phyloP scores from a whole-genome alignment of 73 alveolate genomes.

The Blepharisma stoltei region DNA sequence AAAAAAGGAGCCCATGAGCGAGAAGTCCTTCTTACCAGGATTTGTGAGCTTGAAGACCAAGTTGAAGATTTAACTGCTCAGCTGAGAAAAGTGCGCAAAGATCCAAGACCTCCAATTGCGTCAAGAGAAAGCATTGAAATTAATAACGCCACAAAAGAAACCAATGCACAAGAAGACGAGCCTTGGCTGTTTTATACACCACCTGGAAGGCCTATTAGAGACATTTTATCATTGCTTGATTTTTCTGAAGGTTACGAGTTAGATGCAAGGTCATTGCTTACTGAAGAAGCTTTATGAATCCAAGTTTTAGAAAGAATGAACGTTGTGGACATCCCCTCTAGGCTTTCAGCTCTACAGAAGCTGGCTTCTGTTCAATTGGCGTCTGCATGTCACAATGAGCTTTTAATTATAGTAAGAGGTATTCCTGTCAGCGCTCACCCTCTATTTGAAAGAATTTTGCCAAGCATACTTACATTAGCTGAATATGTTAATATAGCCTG shows the following conservation, averaged over 20 bases:
- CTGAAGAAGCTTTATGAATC: constrained; percentile 22
- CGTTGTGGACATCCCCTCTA: not conserved
- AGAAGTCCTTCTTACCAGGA: not conserved
- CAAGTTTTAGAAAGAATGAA: not conserved
- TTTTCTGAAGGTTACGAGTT: constrained; percentile 17
- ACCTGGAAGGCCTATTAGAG: not conserved
- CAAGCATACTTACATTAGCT: not conserved
- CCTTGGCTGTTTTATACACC: constrained; percentile 24
- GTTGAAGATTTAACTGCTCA: not conserved
- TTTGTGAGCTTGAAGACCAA: constrained; percentile 15
- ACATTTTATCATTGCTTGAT: not conserved
- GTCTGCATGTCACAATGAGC: constrained; percentile 24
- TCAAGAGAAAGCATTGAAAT: not conserved
- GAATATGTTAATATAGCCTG: constrained; percentile 30
- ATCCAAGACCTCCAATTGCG: not conserved
- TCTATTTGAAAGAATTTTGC: not conserved
- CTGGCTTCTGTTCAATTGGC: not conserved
- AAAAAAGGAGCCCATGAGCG: not conserved
- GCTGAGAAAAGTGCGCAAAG: not conserved
- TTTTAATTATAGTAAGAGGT: not conserved
- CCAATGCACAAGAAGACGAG: constrained; percentile 29
- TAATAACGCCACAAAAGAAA: not conserved
- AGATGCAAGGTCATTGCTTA: not conserved
- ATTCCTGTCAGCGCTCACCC: constrained; percentile 14
- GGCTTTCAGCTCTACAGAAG: not conserved